Conservation (phyloP, 2,329 filamentous ascomycete species). For the Lomentospora prolificans region DNA sequence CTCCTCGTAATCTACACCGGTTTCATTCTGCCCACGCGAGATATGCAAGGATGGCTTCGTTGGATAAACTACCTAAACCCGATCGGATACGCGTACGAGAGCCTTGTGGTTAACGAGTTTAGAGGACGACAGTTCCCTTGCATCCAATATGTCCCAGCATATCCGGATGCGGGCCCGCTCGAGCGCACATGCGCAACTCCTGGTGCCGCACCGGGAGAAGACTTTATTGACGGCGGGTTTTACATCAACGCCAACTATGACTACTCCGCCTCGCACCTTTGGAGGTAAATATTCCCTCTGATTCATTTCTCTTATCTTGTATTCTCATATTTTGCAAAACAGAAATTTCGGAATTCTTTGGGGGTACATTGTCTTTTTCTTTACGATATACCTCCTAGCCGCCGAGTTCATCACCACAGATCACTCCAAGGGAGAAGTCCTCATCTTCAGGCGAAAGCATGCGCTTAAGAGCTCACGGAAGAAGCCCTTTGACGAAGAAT, state of each 20-base stretch:
- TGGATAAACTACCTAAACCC: constrained; percentile 60
- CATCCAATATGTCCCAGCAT: constrained; percentile 15
- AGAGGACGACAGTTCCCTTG: constrained; percentile 23
- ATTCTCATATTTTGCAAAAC: neutral
- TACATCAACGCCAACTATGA: constrained; percentile 33
- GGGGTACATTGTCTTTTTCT: constrained; percentile 38
- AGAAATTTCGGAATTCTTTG: constrained; percentile 48
- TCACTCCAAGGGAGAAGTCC: constrained; percentile 47
- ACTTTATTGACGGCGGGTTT: constrained; percentile 30
- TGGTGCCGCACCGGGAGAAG: constrained; percentile 32
- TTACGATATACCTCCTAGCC: constrained; percentile 35
- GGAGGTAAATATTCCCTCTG: constrained; percentile 21
- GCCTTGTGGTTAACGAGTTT: constrained; percentile 19
- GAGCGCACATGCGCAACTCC: constrained; percentile 32
- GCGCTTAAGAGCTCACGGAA: constrained; percentile 54
- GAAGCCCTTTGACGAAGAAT: constrained; percentile 40
- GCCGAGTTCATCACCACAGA: constrained; percentile 37
- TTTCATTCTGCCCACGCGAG: constrained; percentile 32
- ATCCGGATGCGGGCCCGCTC: constrained; percentile 13
- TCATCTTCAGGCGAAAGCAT: constrained; percentile 40
- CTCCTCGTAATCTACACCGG: constrained; percentile 46
- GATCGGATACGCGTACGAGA: constrained; percentile 40
- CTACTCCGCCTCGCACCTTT: constrained; percentile 36
- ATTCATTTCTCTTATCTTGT: neutral
- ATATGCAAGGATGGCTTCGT: constrained; percentile 17